phyloP scores from a whole-genome alignment of 352 stramenopile genomes.

The Globisporangium polare region DNA sequence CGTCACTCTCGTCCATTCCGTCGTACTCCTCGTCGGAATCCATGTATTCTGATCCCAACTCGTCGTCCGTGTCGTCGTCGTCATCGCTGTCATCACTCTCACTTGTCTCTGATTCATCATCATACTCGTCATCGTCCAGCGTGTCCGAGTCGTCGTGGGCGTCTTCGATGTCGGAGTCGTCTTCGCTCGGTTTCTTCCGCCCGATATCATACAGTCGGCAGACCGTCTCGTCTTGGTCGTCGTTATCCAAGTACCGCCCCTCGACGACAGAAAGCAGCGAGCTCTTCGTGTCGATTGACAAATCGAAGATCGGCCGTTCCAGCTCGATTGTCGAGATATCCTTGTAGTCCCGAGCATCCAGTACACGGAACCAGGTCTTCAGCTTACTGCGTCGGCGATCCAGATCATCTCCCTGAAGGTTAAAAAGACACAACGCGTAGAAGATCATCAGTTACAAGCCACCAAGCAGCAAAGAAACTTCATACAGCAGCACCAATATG shows the following conservation, averaged over 20 bases:
- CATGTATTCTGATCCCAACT: constrained; percentile 33
- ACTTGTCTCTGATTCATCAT: constrained; percentile 53
- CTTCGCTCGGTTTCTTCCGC: constrained; percentile 76
- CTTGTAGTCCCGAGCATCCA: constrained; percentile 79
- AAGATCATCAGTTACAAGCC: not conserved
- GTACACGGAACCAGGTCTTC: constrained; percentile 82
- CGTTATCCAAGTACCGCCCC: constrained; percentile 63
- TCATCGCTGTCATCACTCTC: constrained; percentile 41
- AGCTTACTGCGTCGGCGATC: constrained; percentile 56
- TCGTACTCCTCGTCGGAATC: constrained; percentile 30
- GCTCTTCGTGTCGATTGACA: constrained; percentile 62
- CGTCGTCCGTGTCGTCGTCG: constrained; percentile 37
- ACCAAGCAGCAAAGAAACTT: not conserved
- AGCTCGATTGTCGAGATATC: constrained; percentile 84
- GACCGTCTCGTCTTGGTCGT: constrained; percentile 68
- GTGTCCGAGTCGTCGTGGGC: constrained; percentile 60
- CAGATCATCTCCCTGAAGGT: constrained; percentile 46
- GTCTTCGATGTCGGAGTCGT: constrained; percentile 86
- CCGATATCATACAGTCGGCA: constrained; percentile 88
- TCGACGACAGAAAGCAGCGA: constrained; percentile 69
- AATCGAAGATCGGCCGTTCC: constrained; percentile 70
- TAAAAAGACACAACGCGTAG: constrained; percentile 1
- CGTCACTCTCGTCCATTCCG: constrained; percentile 26
- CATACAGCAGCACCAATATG: constrained; percentile 2
- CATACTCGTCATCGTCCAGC: constrained; percentile 77